A percentile compares a stretch with the other conserved stretches of the same genome.
Evolutionary conservation across 2,329 filamentous ascomycete species (phyloP).

Genomic region (Fusarium phyllophilum): DNA sequence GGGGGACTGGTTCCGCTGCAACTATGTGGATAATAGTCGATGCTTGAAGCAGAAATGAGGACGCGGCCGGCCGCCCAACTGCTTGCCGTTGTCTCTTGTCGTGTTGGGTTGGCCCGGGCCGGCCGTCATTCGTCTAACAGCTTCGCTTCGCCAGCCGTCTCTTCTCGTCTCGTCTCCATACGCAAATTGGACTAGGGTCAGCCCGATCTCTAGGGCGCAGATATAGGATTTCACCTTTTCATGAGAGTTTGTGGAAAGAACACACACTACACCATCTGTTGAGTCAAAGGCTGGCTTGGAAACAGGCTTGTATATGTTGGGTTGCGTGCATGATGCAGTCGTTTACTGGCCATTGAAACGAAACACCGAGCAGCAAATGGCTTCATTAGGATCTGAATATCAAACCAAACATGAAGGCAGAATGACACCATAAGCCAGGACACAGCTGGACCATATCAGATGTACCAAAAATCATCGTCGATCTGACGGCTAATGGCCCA

Average conservation of each 20-base stretch:
- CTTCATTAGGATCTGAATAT: slow-evolving; percentile 10
- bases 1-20: slow-evolving; percentile 35
- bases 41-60: neutral
- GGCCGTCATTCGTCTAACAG: slow-evolving; percentile 9
- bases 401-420: slow-evolving; percentile 20
- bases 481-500: slow-evolving; percentile 3
- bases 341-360: slow-evolving; percentile 8
- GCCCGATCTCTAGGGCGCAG: slow-evolving; percentile 6
- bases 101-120: neutral
- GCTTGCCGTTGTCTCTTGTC: neutral
- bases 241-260: neutral
- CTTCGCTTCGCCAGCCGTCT: slow-evolving; percentile 1
- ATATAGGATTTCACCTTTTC: neutral
- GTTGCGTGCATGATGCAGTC: slow-evolving; percentile 6
- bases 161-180: neutral
- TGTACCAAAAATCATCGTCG: neutral
- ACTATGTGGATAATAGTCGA: slow-evolving; percentile 12
- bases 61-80: slow-evolving; percentile 10
- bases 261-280: neutral
- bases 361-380: slow-evolving; percentile 17
- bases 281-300: neutral
- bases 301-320: slow-evolving; percentile 4
- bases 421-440: slow-evolving; percentile 2
- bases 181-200: neutral
- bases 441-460: neutral